Percentiles rank a stretch among this genome's conserved stretches.
phyloP scores from a whole-genome alignment of 768 basidiomycete species.

The Boletus sp. region DNA sequence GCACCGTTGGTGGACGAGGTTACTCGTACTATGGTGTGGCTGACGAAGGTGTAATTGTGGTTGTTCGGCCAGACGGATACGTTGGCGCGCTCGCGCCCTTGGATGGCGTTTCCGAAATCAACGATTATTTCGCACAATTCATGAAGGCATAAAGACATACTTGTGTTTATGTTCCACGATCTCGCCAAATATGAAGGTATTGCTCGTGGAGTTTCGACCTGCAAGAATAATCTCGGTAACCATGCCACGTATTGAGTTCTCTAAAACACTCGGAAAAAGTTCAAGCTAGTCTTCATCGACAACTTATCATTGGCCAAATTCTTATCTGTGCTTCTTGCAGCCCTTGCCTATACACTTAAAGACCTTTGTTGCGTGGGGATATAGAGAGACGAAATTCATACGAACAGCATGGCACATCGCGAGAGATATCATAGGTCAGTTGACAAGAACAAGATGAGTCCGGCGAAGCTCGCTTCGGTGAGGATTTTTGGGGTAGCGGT shows the following conservation, averaged over 20 bases:
- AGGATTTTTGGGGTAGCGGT: background rate
- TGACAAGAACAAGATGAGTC: constrained; percentile 49
- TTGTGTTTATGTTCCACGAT: background rate
- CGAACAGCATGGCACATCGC: background rate
- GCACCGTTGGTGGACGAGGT: constrained; percentile 47
- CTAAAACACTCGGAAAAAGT: background rate
- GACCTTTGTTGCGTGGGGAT: background rate
- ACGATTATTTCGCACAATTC: constrained; percentile 49
- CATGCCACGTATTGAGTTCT: background rate
- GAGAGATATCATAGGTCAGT: constrained; percentile 40
- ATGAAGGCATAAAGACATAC: constrained; percentile 13
- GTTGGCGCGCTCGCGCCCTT: constrained; percentile 56
- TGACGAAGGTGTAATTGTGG: constrained; percentile 26
- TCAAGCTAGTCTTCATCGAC: background rate
- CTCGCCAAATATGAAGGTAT: background rate
- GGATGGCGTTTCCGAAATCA: constrained; percentile 33
- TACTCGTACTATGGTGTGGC: constrained; percentile 51
- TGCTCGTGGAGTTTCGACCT: background rate
- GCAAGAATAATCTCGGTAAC: background rate
- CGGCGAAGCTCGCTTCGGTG: constrained; percentile 53
- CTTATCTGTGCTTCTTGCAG: background rate
- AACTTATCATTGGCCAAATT: background rate
- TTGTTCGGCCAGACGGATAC: constrained; percentile 46
- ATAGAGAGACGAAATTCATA: background rate
- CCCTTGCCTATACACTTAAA: background rate